Evolutionary conservation across 257 asterid species (phyloP), one percentile per base, ranked within the genome.

Genomic region (Thymus mandschuricus): DNA sequence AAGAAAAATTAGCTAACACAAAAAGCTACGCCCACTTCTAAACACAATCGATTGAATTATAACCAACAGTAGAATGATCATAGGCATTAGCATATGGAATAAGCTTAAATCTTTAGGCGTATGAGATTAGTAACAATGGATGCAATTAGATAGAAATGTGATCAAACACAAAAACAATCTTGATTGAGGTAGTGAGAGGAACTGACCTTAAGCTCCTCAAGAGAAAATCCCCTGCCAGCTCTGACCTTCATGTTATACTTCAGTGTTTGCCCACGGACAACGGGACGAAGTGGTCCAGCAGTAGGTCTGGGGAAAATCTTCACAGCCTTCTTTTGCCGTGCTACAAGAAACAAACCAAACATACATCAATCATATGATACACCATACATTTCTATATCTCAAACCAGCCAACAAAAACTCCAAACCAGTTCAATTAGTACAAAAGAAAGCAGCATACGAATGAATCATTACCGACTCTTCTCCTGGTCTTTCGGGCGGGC

Each of bases 221-320:
- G 83, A n/a, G 96, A 83, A 74, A 91, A 91, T 15, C 96, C 93
- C 51, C 83, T 78, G 13, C 96, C 96, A 72, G 97, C 88, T 78
- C 96, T 82, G 57, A 89, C 88, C 77, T 91, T 91, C 95, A 89
- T 89, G 77, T 89, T 89, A 72, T 92, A 92, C 85, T 92, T 92
- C 56, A 84, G 77, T 6, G 95, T 92, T 75, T 89, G 95, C 0
- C 95, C 91, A 75, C 79, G 95, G 58, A 89, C 97, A 73, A 89
- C 46, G 2, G 97, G 92, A 11, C 92, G 92, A 50, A 91, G 92
- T 9, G 91, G 80, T 31, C 96, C 97, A 46, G 91, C 91, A 10
- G 86, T 89, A 3, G 96, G 97, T 66, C 97, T 78, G 2, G 97
- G 97, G 80, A 91, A 91, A 21, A 87, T 85, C 85, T 91, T 84